These are phyloP conservation scores for Chionographis japonica DNA, from an alignment of 106 monocot genomes.

Conservation along the genomic window DNA sequence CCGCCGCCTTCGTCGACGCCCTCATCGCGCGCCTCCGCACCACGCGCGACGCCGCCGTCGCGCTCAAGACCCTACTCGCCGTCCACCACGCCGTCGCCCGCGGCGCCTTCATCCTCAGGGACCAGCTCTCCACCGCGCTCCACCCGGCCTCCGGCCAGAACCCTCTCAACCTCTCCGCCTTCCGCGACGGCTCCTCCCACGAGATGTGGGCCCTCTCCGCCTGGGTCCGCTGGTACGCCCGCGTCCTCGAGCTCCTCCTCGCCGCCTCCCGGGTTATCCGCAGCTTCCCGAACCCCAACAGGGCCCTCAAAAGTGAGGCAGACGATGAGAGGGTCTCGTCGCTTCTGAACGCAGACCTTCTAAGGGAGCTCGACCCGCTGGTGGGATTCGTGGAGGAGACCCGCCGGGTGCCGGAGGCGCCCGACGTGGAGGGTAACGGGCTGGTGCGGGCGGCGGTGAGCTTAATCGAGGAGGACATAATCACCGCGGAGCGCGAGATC, in stretches of 20 bases:
- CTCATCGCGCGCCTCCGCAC: conserved; percentile 16
- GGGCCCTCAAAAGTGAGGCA: background rate
- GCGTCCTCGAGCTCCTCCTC: conserved; percentile 24
- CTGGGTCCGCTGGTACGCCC: conserved; percentile 29
- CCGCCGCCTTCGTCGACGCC: conserved; percentile 12
- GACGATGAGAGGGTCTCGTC: conserved; percentile 1
- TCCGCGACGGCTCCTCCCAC: conserved; percentile 8
- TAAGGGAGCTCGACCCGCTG: conserved; percentile 11
- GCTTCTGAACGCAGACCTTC: background rate
- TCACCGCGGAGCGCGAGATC: conserved; percentile 2
- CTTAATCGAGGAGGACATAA: conserved; percentile 12
- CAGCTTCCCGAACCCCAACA: background rate
- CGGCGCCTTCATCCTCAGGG: conserved; percentile 29
- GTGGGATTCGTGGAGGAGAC: conserved; percentile 21
- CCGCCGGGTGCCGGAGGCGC: background rate
- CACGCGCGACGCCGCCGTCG: conserved; percentile 15
- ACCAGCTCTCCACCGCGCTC: conserved; percentile 18
- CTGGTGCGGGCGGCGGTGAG: conserved; percentile 9
- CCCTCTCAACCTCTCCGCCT: conserved; percentile 25
- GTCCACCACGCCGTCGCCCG: conserved; percentile 14
- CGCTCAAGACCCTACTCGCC: conserved; percentile 22
- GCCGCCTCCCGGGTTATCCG: background rate
- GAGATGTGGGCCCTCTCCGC: background rate
- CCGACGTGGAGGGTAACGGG: background rate
- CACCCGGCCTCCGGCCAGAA: conserved; percentile 12